Evolutionary conservation across 805 yeast species (phyloP).

Genomic region (Metschnikowia reukaufii): DNA sequence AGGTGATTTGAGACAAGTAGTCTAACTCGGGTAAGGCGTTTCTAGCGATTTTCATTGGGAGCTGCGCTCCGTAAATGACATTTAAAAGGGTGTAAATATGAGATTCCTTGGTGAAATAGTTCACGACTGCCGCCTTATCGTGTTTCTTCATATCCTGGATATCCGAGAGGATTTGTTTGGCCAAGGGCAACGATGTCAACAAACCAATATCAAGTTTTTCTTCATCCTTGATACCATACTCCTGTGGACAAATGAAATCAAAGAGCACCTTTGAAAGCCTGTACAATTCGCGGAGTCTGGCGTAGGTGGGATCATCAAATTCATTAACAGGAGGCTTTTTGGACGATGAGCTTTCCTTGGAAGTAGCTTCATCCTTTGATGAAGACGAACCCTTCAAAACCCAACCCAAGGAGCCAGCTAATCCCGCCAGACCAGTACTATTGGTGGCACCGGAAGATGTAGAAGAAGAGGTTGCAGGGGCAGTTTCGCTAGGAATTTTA

Average conservation of each 20-base stretch:
- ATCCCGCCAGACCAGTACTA: conserved; percentile 25
- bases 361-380: conserved; percentile 12
- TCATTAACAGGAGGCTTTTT: conserved; percentile 31
- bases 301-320: conserved; percentile 79
- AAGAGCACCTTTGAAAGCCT: conserved; percentile 88
- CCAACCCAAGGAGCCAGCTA: conserved; percentile 76
- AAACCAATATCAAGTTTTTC: conserved; percentile 96
- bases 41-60: conserved; percentile 93
- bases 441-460: conserved; percentile 23
- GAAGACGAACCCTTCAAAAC: conserved; percentile 49
- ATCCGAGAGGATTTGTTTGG: conserved; percentile 81
- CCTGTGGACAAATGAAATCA: conserved; percentile 98
- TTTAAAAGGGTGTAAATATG: conserved; percentile 93
- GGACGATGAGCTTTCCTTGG: conserved; percentile 16
- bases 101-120: conserved; percentile 94
- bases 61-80: conserved; percentile 84
- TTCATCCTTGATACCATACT: conserved; percentile 92
- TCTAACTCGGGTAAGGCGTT: conserved; percentile 96
- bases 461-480: conserved; percentile 20
- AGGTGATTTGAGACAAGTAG: conserved; percentile 89
- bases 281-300: conserved; percentile 82
- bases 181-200: conserved; percentile 89
- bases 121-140: conserved; percentile 79
- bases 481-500: conserved; percentile 50
- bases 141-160: conserved; percentile 75